phyloP scores from a whole-genome alignment of 352 stramenopile species.

The Globisporangium takayamanum region DNA sequence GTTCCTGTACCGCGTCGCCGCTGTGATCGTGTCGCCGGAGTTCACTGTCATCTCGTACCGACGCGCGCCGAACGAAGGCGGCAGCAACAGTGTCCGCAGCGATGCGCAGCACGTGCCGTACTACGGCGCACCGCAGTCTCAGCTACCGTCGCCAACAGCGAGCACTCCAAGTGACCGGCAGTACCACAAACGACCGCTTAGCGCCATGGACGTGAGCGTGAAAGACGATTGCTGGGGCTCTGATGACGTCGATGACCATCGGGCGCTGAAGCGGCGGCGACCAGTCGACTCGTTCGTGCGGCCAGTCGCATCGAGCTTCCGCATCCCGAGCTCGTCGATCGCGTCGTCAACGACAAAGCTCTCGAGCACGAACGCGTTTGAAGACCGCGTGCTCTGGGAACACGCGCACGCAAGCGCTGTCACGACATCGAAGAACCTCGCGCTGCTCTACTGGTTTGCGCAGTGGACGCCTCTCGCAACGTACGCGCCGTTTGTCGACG shows the following conservation, averaged over 20 bases:
- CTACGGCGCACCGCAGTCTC: neutral
- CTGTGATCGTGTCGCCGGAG: slow-evolving; percentile 45
- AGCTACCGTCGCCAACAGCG: neutral
- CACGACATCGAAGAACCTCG: slow-evolving; percentile 54
- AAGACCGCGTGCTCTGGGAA: slow-evolving; percentile 53
- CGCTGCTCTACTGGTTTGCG: slow-evolving; percentile 41
- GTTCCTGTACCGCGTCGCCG: slow-evolving; percentile 34
- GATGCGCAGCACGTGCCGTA: slow-evolving; percentile 7
- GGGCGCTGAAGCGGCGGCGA: slow-evolving; percentile 9
- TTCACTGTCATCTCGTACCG: slow-evolving; percentile 74
- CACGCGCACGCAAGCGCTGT: slow-evolving; percentile 30
- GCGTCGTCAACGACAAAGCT: neutral
- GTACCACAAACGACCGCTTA: slow-evolving; percentile 3
- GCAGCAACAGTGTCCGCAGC: neutral
- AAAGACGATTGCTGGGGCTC: slow-evolving; percentile 5
- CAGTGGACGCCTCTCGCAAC: slow-evolving; percentile 38
- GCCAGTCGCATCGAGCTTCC: neutral
- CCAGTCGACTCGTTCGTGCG: slow-evolving; percentile 14
- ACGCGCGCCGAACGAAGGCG: slow-evolving; percentile 31
- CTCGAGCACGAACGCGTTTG: slow-evolving; percentile 20
- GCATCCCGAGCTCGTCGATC: neutral
- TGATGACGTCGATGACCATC: neutral
- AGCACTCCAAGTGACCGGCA: neutral
- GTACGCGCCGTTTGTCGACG: slow-evolving; percentile 39
- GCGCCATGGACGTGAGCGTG: neutral